Evolutionary conservation across 768 basidiomycete genomes (phyloP).

Genomic region (Hericium coralloides): DNA sequence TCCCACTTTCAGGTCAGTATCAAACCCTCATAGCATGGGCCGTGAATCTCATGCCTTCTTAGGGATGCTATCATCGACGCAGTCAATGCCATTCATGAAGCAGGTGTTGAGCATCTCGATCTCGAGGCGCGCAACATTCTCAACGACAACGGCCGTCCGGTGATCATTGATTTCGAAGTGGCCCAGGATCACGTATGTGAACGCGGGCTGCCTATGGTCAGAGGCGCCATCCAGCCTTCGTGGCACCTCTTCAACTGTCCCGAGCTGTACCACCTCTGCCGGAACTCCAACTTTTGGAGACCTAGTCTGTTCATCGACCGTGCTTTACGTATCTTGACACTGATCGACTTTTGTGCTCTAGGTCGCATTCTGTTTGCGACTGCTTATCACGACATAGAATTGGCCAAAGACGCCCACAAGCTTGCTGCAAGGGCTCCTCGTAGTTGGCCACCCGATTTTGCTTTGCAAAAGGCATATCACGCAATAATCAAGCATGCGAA

Average conservation of each 20-base stretch:
- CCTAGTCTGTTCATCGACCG: neutral
- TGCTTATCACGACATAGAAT: neutral
- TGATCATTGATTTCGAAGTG: neutral
- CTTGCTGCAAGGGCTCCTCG: neutral
- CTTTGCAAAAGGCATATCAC: neutral
- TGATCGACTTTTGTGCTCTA: neutral
- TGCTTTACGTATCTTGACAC: neutral
- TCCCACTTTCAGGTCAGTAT: no score
- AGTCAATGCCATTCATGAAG: neutral
- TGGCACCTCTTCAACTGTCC: neutral
- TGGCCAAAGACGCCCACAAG: neutral
- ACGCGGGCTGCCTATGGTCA: neutral
- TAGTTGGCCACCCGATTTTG: neutral
- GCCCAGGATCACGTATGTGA: neutral
- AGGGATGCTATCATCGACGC: neutral
- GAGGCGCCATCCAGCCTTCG: neutral
- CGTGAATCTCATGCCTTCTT: neutral
- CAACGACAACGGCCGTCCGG: neutral
- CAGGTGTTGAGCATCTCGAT: neutral
- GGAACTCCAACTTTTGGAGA: neutral
- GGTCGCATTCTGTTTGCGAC: neutral
- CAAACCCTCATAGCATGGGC: neutral
- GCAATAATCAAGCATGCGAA: conserved; percentile 21
- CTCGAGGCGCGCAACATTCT: neutral
- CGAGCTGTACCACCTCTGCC: neutral